Conservation (phyloP, 129 eudicot species). For the Ambrosia trifida region DNA sequence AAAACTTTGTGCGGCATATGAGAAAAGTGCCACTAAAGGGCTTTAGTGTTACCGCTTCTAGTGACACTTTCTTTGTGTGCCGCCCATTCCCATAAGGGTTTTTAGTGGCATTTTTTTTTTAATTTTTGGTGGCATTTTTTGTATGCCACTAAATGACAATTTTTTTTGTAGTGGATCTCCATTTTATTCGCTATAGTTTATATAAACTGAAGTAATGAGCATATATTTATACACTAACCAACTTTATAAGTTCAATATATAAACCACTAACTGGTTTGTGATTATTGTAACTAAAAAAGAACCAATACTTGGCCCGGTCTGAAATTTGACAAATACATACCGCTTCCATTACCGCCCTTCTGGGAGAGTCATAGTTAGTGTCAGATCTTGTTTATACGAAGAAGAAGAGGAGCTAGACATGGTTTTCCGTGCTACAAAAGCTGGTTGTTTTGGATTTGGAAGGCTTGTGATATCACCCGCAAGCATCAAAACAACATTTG, state of each 20-base stretch:
- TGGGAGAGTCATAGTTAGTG: slow-evolving; percentile 25
- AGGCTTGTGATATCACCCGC: slow-evolving; percentile 34
- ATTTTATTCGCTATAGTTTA: too few species aligned
- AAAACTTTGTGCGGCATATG: too few species aligned
- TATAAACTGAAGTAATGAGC: too few species aligned
- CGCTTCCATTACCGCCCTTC: slow-evolving; percentile 26
- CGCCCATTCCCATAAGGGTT: too few species aligned
- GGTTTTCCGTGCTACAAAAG: slow-evolving; percentile 33
- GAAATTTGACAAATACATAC: not conserved
- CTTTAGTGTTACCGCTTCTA: too few species aligned
- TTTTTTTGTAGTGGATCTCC: too few species aligned
- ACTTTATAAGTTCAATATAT: not conserved
- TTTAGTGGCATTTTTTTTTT: too few species aligned
- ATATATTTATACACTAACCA: too few species aligned
- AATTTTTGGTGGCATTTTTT: too few species aligned
- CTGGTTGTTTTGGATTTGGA: slow-evolving; percentile 46
- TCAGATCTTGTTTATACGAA: slow-evolving; percentile 17
- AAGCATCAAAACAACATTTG: slow-evolving; percentile 44
- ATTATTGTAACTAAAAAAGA: not conserved
- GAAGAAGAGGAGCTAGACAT: slow-evolving; percentile 26
- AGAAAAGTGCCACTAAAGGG: too few species aligned
- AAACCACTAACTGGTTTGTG: not conserved
- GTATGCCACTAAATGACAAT: too few species aligned
- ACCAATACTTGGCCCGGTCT: not conserved
- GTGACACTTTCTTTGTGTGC: too few species aligned